Percentiles rank a stretch among this genome's conserved stretches.
phyloP scores from a whole-genome alignment of 2,329 filamentous ascomycete genomes.

The Sporothrix brunneoviolacea region DNA sequence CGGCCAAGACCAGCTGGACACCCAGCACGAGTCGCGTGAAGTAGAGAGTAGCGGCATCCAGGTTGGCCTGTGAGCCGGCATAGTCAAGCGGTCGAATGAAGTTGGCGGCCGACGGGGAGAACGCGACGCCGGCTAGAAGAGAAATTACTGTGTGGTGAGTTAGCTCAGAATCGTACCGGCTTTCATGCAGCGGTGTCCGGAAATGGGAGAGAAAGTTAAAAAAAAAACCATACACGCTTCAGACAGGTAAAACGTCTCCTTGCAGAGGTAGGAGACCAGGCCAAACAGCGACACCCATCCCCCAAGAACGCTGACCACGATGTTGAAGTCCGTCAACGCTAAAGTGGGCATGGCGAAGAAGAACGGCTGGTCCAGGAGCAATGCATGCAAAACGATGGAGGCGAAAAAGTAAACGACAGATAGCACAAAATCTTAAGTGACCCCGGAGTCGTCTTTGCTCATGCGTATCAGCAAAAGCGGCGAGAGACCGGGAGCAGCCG shows the following conservation, averaged over 20 bases:
- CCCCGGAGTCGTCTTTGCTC: constrained; percentile 34
- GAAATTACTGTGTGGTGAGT: constrained; percentile 61
- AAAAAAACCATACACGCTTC: constrained; percentile 67
- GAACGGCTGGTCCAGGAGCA: neutral
- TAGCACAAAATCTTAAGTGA: constrained; percentile 22
- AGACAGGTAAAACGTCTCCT: constrained; percentile 85
- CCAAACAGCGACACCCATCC: constrained; percentile 89
- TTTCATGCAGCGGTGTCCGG: no score
- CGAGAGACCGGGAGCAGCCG: constrained; percentile 24
- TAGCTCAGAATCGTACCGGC: neutral
- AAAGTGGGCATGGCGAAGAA: constrained; percentile 35
- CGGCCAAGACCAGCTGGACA: constrained; percentile 82
- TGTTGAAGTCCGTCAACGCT: constrained; percentile 67
- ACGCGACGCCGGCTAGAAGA: constrained; percentile 67
- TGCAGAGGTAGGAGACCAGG: constrained; percentile 79
- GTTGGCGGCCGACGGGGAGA: constrained; percentile 72
- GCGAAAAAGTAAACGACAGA: neutral
- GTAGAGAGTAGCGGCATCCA: constrained; percentile 70
- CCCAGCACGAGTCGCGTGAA: constrained; percentile 84
- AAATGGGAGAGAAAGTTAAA: neutral
- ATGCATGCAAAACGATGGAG: neutral
- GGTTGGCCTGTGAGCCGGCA: constrained; percentile 49
- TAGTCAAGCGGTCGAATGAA: constrained; percentile 72
- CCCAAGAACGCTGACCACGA: constrained; percentile 71
- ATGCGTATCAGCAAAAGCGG: constrained; percentile 20